Percentiles rank a stretch among this genome's conserved stretches.
phyloP scores from a whole-genome alignment of 371 early-diverging fungal species.

The Coemansia sp. region DNA sequence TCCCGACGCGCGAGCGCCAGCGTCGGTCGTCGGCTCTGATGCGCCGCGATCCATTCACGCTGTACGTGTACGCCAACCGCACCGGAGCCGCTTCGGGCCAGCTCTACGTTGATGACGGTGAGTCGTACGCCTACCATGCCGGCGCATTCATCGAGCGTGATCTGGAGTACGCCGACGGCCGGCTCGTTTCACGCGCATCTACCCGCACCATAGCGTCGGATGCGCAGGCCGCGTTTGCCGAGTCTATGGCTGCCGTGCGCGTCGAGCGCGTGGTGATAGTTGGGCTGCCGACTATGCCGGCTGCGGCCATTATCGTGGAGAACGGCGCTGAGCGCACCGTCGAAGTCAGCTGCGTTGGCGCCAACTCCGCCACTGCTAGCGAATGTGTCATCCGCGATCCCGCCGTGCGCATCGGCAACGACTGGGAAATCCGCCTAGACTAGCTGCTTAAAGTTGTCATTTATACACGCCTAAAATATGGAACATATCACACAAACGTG shows the following conservation, averaged over 20 bases:
- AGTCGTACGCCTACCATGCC: constrained; percentile 64
- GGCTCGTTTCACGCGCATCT: constrained; percentile 49
- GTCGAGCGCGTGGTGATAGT: constrained; percentile 66
- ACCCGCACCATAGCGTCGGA: constrained; percentile 15
- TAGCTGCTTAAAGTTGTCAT: background rate
- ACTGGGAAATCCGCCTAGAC: constrained; percentile 59
- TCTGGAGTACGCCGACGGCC: constrained; percentile 46
- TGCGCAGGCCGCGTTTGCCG: constrained; percentile 21
- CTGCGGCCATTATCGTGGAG: constrained; percentile 33
- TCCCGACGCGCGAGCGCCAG: constrained; percentile 82
- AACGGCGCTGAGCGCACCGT: constrained; percentile 27
- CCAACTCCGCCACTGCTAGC: constrained; percentile 26
- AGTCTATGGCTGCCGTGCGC: constrained; percentile 48
- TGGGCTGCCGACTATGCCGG: constrained; percentile 50
- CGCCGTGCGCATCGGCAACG: constrained; percentile 59
- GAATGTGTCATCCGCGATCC: constrained; percentile 62
- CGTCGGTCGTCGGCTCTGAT: constrained; percentile 81
- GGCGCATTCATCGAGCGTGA: constrained; percentile 49
- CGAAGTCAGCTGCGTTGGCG: constrained; percentile 24
- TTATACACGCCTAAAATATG: too few relatives aligned
- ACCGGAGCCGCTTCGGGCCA: constrained; percentile 70
- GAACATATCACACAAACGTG: constrained; percentile 27
- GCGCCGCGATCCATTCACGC: constrained; percentile 87
- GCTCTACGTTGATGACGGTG: constrained; percentile 92
- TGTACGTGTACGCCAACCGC: constrained; percentile 75